Percentiles rank a stretch among this genome's conserved stretches.
phyloP scores from a whole-genome alignment of 768 basidiomycete species.

The Asterophora parasitica region DNA sequence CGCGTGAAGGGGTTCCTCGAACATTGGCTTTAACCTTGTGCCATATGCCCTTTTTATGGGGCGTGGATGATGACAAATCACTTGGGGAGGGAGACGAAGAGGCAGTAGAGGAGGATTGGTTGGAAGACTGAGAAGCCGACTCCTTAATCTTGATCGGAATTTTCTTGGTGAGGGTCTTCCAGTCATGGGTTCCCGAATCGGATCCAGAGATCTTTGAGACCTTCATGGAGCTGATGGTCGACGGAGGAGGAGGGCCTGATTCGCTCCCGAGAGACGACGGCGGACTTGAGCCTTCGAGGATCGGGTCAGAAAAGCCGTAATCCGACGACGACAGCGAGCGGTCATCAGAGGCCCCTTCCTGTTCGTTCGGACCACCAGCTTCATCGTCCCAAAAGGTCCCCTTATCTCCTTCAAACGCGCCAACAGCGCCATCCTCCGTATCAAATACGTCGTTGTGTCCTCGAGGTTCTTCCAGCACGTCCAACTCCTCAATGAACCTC shows the following conservation, averaged over 20 bases:
- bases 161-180: not conserved
- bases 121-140: not conserved
- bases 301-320: constrained; percentile 6
- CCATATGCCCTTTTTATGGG: constrained; percentile 28
- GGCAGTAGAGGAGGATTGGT: not conserved
- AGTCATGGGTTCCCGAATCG: not conserved
- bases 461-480: constrained; percentile 17
- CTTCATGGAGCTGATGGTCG: not conserved
- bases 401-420: constrained; percentile 7
- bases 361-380: constrained; percentile 4
- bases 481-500: constrained; percentile 19
- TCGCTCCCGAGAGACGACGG: constrained; percentile 16
- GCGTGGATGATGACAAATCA: constrained; percentile 4
- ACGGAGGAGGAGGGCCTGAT: constrained; percentile 4
- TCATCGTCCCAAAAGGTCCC: constrained; percentile 19
- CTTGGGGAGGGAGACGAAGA: constrained; percentile 7
- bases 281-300: constrained; percentile 14
- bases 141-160: not conserved
- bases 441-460: constrained; percentile 29
- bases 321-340: constrained; percentile 12
- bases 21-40: constrained; percentile 31
- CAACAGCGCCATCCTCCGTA: constrained; percentile 28
- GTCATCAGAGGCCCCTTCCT: constrained; percentile 11
- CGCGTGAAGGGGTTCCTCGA: constrained; percentile 20
- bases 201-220: not conserved